Evolutionary conservation across 352 stramenopile genomes (phyloP).

Genomic region (Globisporangium alternatum): DNA sequence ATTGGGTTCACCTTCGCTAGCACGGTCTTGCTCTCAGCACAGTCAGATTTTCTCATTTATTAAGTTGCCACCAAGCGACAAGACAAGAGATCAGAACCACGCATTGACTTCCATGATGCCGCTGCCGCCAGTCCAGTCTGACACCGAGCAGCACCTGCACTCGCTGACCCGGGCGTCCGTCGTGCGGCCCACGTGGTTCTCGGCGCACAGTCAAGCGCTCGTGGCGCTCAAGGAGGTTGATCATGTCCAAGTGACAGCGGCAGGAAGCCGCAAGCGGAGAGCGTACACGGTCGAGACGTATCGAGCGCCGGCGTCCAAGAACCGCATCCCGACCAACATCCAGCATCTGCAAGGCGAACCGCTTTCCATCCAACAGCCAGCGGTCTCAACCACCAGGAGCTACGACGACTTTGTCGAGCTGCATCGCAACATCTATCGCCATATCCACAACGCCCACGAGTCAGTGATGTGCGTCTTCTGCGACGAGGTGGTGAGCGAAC

Average conservation of each 20-base stretch:
- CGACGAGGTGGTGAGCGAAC: neutral
- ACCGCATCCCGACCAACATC: conserved; percentile 1
- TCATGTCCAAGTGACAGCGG: neutral
- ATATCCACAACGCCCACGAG: neutral
- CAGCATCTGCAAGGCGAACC: neutral
- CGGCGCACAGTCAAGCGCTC: conserved; percentile 1
- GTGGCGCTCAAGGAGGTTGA: conserved; percentile 4
- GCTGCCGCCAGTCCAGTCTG: neutral
- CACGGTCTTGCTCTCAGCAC: too few relatives aligned
- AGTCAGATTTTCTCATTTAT: too few relatives aligned
- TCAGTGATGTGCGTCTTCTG: neutral
- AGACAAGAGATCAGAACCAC: too few relatives aligned
- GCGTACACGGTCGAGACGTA: neutral
- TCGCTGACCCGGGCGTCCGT: neutral
- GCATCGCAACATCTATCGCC: neutral
- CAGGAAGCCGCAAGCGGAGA: neutral
- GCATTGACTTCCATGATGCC: neutral
- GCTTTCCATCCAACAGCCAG: neutral
- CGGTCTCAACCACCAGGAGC: neutral
- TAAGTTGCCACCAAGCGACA: too few relatives aligned
- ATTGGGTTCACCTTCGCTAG: too few relatives aligned
- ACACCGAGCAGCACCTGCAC: neutral
- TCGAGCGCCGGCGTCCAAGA: neutral
- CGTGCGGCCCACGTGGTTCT: neutral
- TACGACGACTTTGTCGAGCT: neutral